A percentile compares a stretch with the other conserved stretches of the same genome.
These are phyloP conservation scores for Arthrocladium fulminans DNA, from an alignment of 2,329 filamentous ascomycete species.

Conservation along the genomic window DNA sequence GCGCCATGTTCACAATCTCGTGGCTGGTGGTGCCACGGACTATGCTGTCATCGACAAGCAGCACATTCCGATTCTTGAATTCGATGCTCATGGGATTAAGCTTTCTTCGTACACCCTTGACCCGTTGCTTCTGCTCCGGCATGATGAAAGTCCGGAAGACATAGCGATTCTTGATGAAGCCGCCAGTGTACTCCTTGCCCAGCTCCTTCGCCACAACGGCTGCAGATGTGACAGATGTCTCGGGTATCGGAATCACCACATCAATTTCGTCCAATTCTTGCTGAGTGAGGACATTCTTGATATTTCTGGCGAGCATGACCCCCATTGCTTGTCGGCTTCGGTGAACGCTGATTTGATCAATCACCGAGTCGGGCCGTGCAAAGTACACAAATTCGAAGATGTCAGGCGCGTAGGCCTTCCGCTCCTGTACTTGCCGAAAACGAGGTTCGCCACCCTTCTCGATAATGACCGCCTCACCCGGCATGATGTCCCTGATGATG, in stretches of 20 bases:
- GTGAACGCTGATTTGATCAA: constrained; percentile 83
- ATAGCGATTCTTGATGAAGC: constrained; percentile 83
- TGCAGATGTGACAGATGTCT: constrained; percentile 75
- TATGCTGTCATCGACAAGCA: constrained; percentile 82
- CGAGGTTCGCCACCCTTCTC: constrained; percentile 65
- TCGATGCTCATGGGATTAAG: constrained; percentile 78
- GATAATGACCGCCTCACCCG: constrained; percentile 78
- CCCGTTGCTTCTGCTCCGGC: constrained; percentile 69
- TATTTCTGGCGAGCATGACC: constrained; percentile 63
- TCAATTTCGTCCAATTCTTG: constrained; percentile 69
- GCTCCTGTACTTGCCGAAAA: constrained; percentile 64
- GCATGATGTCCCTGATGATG: constrained; percentile 66
- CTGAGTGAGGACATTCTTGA: constrained; percentile 58
- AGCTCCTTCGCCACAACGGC: constrained; percentile 65
- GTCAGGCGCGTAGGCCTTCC: constrained; percentile 67
- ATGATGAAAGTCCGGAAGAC: constrained; percentile 83
- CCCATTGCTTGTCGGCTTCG: constrained; percentile 82
- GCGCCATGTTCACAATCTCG: constrained; percentile 74
- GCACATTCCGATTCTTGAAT: constrained; percentile 69
- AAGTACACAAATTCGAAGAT: constrained; percentile 88
- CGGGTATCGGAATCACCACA: constrained; percentile 68
- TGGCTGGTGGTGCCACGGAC: constrained; percentile 75
- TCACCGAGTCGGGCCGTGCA: constrained; percentile 68
- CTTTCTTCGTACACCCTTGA: constrained; percentile 84
- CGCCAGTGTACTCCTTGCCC: constrained; percentile 67